phyloP scores from a whole-genome alignment of 257 asterid genomes.

The Scutellaria baicalensis region DNA sequence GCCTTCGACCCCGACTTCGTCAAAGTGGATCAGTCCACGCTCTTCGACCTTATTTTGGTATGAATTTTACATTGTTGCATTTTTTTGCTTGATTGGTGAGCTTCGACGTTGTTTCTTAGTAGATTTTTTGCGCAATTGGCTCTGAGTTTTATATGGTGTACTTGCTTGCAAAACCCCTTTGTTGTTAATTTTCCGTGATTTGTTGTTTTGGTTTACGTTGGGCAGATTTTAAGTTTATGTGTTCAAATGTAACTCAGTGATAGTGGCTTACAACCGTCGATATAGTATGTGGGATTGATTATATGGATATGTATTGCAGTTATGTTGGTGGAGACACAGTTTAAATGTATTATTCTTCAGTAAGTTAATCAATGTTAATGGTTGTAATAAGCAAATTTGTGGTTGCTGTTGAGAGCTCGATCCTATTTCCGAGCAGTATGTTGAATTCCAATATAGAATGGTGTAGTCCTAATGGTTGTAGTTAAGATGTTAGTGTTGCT shows the following conservation, averaged over 20 bases:
- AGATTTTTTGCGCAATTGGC: background rate
- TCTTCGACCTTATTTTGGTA: constrained; percentile 52
- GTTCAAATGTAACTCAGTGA: background rate
- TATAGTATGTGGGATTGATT: too few species aligned
- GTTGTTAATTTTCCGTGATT: background rate
- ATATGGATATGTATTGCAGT: too few species aligned
- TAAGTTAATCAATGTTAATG: too few species aligned
- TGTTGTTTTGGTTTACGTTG: background rate
- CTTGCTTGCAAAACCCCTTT: background rate
- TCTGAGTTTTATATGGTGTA: background rate
- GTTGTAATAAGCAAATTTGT: too few species aligned
- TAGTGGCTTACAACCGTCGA: background rate
- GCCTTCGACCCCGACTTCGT: constrained; percentile 38
- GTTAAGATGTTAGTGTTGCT: background rate
- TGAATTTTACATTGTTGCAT: background rate
- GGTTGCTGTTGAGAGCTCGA: background rate
- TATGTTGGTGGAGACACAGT: too few species aligned
- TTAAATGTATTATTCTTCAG: too few species aligned
- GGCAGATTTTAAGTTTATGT: background rate
- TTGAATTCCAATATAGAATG: background rate
- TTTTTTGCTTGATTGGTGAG: background rate
- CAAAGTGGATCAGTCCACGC: constrained; percentile 49
- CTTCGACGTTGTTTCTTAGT: background rate
- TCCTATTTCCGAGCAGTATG: background rate
- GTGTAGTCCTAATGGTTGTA: background rate